Conservation (phyloP, 2,329 filamentous ascomycete species). For the Acrodontium crateriforme region DNA sequence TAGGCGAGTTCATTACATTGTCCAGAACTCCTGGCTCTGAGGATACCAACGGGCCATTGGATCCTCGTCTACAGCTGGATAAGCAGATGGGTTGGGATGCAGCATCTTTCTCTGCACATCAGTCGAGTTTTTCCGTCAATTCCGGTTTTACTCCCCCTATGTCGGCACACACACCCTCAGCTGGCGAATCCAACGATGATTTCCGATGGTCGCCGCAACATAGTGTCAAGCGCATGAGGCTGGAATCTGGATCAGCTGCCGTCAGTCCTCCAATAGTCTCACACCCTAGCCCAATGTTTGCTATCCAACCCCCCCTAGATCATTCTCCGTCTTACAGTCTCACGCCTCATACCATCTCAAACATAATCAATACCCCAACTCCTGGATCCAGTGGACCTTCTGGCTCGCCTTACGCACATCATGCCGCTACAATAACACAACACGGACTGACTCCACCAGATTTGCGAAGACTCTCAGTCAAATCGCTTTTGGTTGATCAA, state of each 20-base stretch:
- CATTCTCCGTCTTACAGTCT: slow-evolving; percentile 23
- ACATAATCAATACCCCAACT: slow-evolving; percentile 28
- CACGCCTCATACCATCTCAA: slow-evolving; percentile 28
- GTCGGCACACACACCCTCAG: too few relatives aligned
- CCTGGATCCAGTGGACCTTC: slow-evolving; percentile 24
- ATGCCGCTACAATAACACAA: slow-evolving; percentile 5
- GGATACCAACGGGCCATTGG: too few relatives aligned
- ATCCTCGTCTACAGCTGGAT: too few relatives aligned
- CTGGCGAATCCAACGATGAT: too few relatives aligned
- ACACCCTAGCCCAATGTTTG: slow-evolving; percentile 10
- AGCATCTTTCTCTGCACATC: too few relatives aligned
- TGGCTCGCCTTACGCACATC: slow-evolving; percentile 13
- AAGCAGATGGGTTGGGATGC: too few relatives aligned
- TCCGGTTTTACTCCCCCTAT: too few relatives aligned
- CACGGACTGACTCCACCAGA: slow-evolving; percentile 27
- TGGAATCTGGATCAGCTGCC: slow-evolving; percentile 10
- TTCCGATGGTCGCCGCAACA: slow-evolving; percentile 23
- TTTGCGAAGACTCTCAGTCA: slow-evolving; percentile 47
- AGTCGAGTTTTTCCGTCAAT: too few relatives aligned
- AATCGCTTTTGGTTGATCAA: slow-evolving; percentile 46
- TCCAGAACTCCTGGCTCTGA: too few relatives aligned
- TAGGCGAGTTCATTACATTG: too few relatives aligned
- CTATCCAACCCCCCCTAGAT: slow-evolving; percentile 18
- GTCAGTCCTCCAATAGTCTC: slow-evolving; percentile 5
- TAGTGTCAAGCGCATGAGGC: slow-evolving; percentile 21